A percentile compares a stretch with the other conserved stretches of the same genome.
phyloP scores from a whole-genome alignment of 306 rosid species.

The Begonia loranthoides region DNA sequence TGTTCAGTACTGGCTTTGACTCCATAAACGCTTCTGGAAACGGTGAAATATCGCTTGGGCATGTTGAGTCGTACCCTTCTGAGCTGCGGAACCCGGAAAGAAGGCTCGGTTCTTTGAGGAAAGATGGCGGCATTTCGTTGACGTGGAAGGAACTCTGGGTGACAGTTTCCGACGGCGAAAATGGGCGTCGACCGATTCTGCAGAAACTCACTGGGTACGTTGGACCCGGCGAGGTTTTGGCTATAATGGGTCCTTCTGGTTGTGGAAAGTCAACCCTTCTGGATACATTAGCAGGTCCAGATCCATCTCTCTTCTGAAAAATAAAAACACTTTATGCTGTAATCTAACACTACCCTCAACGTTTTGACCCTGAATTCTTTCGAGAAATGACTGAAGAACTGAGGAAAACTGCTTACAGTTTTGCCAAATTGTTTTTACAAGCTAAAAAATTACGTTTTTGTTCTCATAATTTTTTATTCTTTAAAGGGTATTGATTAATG shows the following conservation, averaged over 20 bases:
- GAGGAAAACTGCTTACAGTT: conserved; percentile 2
- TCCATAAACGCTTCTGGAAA: background rate
- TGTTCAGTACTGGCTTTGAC: conserved; percentile 9
- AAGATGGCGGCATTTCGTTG: conserved; percentile 5
- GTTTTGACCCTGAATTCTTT: background rate
- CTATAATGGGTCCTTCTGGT: conserved; percentile 81
- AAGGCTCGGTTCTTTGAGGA: background rate
- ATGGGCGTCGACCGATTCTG: too few relatives aligned
- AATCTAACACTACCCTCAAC: too few relatives aligned
- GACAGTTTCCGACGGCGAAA: conserved; percentile 14
- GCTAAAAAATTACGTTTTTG: background rate
- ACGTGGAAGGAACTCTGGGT: conserved; percentile 23
- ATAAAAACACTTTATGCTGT: too few relatives aligned
- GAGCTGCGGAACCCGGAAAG: background rate
- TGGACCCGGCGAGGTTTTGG: conserved; percentile 44
- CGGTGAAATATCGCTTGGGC: background rate
- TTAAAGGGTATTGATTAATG: background rate
- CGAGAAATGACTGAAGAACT: background rate
- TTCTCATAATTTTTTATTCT: background rate
- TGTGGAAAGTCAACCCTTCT: conserved; percentile 60
- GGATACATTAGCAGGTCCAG: conserved; percentile 50
- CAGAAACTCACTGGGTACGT: conserved; percentile 40
- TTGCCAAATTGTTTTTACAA: background rate
- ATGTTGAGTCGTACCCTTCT: background rate
- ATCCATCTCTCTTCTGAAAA: too few relatives aligned